A percentile compares a stretch with the other conserved stretches of the same genome.
phyloP scores from a whole-genome alignment of 768 basidiomycete genomes.

The Trametes cinnabarina region DNA sequence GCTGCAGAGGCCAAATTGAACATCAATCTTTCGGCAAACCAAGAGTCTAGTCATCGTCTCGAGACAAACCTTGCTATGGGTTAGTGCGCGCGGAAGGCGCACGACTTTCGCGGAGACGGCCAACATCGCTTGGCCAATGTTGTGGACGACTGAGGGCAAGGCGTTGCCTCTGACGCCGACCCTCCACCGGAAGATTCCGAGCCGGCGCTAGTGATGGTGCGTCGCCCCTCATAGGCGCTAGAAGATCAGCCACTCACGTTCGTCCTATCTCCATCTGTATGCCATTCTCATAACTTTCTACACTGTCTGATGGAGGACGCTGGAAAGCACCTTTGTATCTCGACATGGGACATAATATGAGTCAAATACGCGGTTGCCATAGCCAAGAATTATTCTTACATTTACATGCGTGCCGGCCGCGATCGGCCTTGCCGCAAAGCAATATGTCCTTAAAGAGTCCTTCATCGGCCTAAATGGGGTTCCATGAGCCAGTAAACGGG shows the following conservation, averaged over 20 bases:
- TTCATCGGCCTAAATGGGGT: no score
- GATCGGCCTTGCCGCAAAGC: no score
- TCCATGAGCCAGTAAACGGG: no score
- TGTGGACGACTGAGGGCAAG: constrained; percentile 22
- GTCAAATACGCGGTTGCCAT: no score
- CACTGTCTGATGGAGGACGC: no score
- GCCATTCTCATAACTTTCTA: neutral
- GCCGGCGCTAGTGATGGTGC: neutral
- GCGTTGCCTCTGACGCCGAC: constrained; percentile 19
- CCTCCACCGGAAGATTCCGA: constrained; percentile 19
- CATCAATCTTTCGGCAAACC: constrained; percentile 2
- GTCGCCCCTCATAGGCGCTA: neutral
- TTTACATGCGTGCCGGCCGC: no score
- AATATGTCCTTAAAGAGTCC: no score
- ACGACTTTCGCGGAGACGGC: constrained; percentile 24
- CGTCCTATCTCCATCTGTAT: neutral
- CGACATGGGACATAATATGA: no score
- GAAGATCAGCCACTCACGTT: neutral
- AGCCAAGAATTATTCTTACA: no score
- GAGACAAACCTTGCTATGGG: constrained; percentile 44
- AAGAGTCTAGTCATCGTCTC: neutral
- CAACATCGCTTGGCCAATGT: constrained; percentile 29
- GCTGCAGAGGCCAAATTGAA: constrained; percentile 39
- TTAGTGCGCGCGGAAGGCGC: constrained; percentile 52
- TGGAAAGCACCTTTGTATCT: no score